Percentiles rank a stretch among this genome's conserved stretches.
Conservation (phyloP, 2,329 filamentous ascomycete species). For the Fusarium sp. region DNA sequence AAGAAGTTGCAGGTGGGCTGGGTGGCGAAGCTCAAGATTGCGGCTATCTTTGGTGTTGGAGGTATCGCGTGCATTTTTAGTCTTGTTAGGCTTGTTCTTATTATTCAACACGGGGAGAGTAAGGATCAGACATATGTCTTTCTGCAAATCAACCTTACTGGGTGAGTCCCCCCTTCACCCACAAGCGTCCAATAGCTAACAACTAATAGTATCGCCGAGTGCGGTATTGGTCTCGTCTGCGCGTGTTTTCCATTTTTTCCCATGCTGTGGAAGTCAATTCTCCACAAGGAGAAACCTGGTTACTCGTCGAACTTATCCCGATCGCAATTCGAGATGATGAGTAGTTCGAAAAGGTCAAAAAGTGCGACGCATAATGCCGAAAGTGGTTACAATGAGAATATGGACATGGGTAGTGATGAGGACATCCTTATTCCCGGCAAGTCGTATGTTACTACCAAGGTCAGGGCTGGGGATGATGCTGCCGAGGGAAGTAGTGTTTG, state of each 20-base stretch:
- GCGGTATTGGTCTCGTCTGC: conserved; percentile 29
- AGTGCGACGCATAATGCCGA: background rate
- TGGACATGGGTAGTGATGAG: conserved; percentile 18
- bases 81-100: conserved; percentile 23
- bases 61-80: conserved; percentile 27
- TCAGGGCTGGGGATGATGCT: background rate
- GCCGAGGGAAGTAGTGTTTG: background rate
- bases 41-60: conserved; percentile 26
- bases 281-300: conserved; percentile 27
- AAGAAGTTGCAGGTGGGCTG: conserved; percentile 33
- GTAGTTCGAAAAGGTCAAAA: conserved; percentile 3
- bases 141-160: conserved; percentile 31
- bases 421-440: conserved; percentile 26
- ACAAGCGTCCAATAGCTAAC: background rate
- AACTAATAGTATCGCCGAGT: conserved; percentile 16
- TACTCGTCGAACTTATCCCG: conserved; percentile 28
- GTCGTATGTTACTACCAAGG: conserved; percentile 14
- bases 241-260: conserved; percentile 36
- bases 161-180: background rate
- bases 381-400: conserved; percentile 9
- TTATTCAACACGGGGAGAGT: conserved; percentile 28
- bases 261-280: conserved; percentile 34
- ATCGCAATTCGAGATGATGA: conserved; percentile 35
- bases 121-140: conserved; percentile 28
- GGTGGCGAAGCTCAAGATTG: conserved; percentile 28